Percentiles rank a stretch among this genome's conserved stretches.
These are phyloP conservation scores for Viola pubescens DNA, from an alignment of 441 rosid species.

Conservation along the genomic window DNA sequence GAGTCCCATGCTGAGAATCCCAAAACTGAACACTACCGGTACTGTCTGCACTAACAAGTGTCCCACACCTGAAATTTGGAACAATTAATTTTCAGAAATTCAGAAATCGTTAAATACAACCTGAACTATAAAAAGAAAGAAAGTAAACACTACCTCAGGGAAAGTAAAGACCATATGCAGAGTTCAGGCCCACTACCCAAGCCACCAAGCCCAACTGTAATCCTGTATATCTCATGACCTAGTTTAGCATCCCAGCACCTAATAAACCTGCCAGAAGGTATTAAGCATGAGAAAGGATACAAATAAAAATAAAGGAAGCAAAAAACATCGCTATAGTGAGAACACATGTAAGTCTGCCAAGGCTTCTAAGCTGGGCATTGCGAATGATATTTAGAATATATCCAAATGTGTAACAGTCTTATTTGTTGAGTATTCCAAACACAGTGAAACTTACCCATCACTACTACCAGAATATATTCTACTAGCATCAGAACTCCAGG, in stretches of 20 bases:
- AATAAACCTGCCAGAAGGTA: slow-evolving; percentile 47
- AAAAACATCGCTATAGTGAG: not conserved
- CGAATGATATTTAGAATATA: too few relatives aligned
- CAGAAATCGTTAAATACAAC: not conserved
- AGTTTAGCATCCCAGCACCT: slow-evolving; percentile 86
- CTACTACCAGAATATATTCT: slow-evolving; percentile 76
- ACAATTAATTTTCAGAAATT: slow-evolving; percentile 16
- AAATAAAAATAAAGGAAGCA: not conserved
- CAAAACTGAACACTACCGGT: slow-evolving; percentile 87
- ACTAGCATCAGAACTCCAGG: slow-evolving; percentile 63
- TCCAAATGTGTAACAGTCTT: too few relatives aligned
- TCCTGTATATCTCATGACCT: slow-evolving; percentile 70
- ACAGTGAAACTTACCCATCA: slow-evolving; percentile 63
- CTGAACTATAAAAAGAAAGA: slow-evolving; percentile 7
- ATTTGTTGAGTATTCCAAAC: too few relatives aligned
- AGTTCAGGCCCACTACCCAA: slow-evolving; percentile 60
- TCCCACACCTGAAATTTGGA: slow-evolving; percentile 50
- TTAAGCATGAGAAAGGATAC: slow-evolving; percentile 10
- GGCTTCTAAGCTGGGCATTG: not conserved
- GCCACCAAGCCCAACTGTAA: slow-evolving; percentile 85
- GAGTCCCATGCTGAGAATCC: slow-evolving; percentile 84
- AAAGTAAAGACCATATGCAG: slow-evolving; percentile 85
- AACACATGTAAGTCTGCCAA: not conserved
- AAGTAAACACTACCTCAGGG: slow-evolving; percentile 47
- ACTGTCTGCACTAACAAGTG: slow-evolving; percentile 93